Evolutionary conservation across 805 yeast species (phyloP).

Genomic region (Candida vartiovaarae): DNA sequence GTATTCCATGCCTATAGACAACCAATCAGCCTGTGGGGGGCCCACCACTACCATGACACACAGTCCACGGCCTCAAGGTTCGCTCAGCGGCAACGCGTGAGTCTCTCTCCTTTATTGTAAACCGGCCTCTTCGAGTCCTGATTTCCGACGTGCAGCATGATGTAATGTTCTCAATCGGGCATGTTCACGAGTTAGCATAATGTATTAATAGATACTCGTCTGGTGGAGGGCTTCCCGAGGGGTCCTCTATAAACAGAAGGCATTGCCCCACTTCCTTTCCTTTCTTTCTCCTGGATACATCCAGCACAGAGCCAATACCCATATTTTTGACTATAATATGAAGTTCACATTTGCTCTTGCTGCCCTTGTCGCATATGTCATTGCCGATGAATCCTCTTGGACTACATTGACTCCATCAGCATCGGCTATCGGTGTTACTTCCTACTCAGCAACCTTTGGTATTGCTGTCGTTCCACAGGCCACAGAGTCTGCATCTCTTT

Average conservation of each 20-base stretch:
- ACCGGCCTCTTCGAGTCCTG: not conserved
- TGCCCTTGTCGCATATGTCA: slow-evolving; percentile 36
- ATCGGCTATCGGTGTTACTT: slow-evolving; percentile 49
- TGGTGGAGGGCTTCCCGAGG: not conserved
- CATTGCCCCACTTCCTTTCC: not conserved
- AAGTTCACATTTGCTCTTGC: slow-evolving; percentile 29
- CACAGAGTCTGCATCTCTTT: slow-evolving; percentile 25
- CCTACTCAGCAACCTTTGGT: slow-evolving; percentile 54
- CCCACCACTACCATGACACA: too few relatives aligned
- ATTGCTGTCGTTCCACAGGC: slow-evolving; percentile 49
- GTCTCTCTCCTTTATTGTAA: too few relatives aligned
- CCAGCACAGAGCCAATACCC: not conserved
- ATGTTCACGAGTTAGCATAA: too few relatives aligned
- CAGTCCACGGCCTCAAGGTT: too few relatives aligned
- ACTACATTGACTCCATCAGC: slow-evolving; percentile 62
- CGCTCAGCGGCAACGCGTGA: too few relatives aligned
- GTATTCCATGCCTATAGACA: too few relatives aligned
- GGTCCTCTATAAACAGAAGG: not conserved
- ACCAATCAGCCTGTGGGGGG: too few relatives aligned
- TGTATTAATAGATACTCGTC: not conserved
- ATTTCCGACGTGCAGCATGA: not conserved
- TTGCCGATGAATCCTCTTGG: slow-evolving; percentile 64
- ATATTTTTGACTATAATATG: slow-evolving; percentile 1
- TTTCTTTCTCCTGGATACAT: not conserved
- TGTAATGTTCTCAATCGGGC: too few relatives aligned